These are phyloP conservation scores for Cydonia oblonga DNA, from an alignment of 331 rosid genomes.

Conservation along the genomic window DNA sequence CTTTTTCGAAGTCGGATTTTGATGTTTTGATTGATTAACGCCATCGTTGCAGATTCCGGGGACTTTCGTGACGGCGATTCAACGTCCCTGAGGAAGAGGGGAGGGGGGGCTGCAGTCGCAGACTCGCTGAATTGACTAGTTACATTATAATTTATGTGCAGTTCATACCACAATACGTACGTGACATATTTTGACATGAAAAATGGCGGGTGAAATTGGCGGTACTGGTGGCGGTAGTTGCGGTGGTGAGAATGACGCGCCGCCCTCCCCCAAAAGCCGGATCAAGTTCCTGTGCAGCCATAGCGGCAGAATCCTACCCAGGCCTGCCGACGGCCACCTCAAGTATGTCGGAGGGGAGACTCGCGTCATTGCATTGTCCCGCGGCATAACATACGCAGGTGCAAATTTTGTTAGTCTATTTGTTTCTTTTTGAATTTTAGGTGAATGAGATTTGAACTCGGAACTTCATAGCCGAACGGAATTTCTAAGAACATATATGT, in stretches of 20 bases:
- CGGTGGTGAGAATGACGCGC: background rate
- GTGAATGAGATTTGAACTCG: background rate
- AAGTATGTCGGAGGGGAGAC: conserved; percentile 86
- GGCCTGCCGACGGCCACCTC: conserved; percentile 57
- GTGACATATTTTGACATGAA: background rate
- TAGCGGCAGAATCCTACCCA: conserved; percentile 70
- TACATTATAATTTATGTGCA: background rate
- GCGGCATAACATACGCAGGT: conserved; percentile 41
- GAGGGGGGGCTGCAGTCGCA: background rate
- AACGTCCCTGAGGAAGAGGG: background rate
- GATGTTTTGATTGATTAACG: background rate
- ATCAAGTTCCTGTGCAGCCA: conserved; percentile 67
- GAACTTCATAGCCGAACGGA: background rate
- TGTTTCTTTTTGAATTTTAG: too few species aligned
- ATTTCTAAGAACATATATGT: too few species aligned
- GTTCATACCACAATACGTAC: too few species aligned
- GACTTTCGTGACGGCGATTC: background rate
- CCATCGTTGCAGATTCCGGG: background rate
- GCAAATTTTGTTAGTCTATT: background rate
- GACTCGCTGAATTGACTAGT: background rate
- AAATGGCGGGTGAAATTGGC: conserved; percentile 25
- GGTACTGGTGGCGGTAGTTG: conserved; percentile 12
- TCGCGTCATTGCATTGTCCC: conserved; percentile 47
- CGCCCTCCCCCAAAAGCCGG: conserved; percentile 33
- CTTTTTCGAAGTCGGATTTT: background rate